Conservation (phyloP, 1,139 yeast species). For the Pichia sp. region DNA sequence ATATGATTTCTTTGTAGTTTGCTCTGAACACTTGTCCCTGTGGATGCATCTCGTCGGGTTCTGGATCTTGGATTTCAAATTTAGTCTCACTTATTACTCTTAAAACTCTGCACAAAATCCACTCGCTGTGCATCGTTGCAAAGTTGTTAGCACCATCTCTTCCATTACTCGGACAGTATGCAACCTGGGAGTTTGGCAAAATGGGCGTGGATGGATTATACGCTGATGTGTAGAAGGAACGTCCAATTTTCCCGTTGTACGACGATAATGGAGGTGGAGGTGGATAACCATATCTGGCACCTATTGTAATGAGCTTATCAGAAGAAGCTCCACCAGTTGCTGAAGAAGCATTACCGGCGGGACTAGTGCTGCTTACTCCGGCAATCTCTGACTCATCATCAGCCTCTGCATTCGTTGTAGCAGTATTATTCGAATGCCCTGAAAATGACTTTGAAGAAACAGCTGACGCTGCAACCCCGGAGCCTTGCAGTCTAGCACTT, state of each 20-base stretch:
- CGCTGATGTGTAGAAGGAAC: conserved; percentile 29
- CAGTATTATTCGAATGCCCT: not conserved
- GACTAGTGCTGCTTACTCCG: not conserved
- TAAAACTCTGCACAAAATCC: conserved; percentile 95
- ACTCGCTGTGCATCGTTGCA: conserved; percentile 47
- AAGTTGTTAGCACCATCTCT: not conserved
- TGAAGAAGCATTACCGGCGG: not conserved
- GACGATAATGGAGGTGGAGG: conserved; percentile 19
- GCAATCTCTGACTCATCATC: not conserved
- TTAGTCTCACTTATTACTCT: conserved; percentile 60
- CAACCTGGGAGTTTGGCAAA: conserved; percentile 75
- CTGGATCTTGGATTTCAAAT: conserved; percentile 91
- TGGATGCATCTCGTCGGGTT: conserved; percentile 90
- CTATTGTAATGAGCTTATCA: conserved; percentile 8
- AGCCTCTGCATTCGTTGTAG: not conserved
- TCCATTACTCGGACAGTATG: conserved; percentile 51
- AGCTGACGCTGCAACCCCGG: not conserved
- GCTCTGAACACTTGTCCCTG: conserved; percentile 88
- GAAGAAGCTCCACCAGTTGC: not conserved
- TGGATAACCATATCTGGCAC: conserved; percentile 17
- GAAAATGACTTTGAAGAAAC: not conserved
- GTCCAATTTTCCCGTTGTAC: conserved; percentile 27
- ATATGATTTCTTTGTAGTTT: conserved; percentile 70
- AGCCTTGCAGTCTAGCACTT: not conserved
- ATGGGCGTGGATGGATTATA: conserved; percentile 61